These are phyloP conservation scores for Colletotrichum theobromicola DNA, from an alignment of 2,329 filamentous ascomycete genomes.

Conservation along the genomic window DNA sequence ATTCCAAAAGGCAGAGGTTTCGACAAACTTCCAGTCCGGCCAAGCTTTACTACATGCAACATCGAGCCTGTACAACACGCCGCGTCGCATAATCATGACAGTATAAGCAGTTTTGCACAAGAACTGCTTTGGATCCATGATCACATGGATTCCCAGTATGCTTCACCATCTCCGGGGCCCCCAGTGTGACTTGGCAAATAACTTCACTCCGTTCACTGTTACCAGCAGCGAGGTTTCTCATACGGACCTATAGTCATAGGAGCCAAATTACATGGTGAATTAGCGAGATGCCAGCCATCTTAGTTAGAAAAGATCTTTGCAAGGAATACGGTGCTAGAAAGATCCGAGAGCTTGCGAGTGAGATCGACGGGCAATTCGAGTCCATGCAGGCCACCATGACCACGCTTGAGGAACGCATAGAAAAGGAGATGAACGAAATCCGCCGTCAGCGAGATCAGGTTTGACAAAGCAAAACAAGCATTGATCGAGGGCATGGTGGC, in stretches of 20 bases:
- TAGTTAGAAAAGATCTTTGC: neutral
- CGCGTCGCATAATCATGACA: conserved; percentile 39
- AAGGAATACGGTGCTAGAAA: neutral
- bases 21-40: no score
- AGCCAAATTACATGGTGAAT: no score
- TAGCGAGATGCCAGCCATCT: no score
- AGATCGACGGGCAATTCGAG: neutral
- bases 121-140: conserved; percentile 42
- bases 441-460: neutral
- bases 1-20: no score
- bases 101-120: conserved; percentile 40
- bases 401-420: neutral
- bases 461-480: neutral
- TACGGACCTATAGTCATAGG: neutral
- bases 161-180: conserved; percentile 30
- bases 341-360: neutral
- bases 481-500: neutral
- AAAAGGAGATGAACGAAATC: neutral
- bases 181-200: conserved; percentile 37
- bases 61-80: conserved; percentile 36
- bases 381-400: neutral
- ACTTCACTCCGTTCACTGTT: conserved; percentile 23
- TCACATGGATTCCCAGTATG: conserved; percentile 32
- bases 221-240: neutral
- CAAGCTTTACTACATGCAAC: conserved; percentile 30